Evolutionary conservation across 805 yeast species (phyloP).

Genomic region (Wickerhamomyces alni): DNA sequence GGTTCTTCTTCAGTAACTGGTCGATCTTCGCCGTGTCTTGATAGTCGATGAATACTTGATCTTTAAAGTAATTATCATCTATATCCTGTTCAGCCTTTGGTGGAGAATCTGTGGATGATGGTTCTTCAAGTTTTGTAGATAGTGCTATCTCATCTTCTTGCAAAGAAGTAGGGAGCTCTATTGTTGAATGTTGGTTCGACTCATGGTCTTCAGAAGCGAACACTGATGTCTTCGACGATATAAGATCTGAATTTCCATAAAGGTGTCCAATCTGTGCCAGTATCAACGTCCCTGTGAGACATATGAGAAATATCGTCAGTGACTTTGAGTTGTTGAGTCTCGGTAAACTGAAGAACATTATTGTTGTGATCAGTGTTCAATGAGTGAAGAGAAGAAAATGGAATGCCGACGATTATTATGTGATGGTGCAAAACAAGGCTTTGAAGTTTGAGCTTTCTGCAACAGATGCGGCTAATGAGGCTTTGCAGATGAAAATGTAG

Average conservation of each 20-base stretch:
- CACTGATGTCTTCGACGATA: too few relatives aligned
- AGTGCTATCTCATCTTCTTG: not conserved
- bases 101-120: not conserved
- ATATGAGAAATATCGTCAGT: not conserved
- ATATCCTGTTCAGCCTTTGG: not conserved
- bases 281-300: not conserved
- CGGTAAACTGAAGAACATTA: not conserved
- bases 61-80: too few relatives aligned
- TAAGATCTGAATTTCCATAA: not conserved
- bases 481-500: too few relatives aligned
- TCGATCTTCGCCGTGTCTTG: slow-evolving; percentile 9
- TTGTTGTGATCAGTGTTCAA: too few relatives aligned
- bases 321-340: not conserved
- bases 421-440: too few relatives aligned
- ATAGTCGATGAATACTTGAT: not conserved
- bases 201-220: too few relatives aligned
- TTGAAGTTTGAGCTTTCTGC: too few relatives aligned
- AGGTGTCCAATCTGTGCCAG: not conserved
- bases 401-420: too few relatives aligned
- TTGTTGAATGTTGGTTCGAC: too few relatives aligned
- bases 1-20: slow-evolving; percentile 5
- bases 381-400: too few relatives aligned
- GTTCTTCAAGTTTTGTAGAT: not conserved
- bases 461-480: too few relatives aligned
- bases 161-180: too few relatives aligned